phyloP scores from a whole-genome alignment of 2,329 filamentous ascomycete genomes.

The Sclerotinia nivalis region DNA sequence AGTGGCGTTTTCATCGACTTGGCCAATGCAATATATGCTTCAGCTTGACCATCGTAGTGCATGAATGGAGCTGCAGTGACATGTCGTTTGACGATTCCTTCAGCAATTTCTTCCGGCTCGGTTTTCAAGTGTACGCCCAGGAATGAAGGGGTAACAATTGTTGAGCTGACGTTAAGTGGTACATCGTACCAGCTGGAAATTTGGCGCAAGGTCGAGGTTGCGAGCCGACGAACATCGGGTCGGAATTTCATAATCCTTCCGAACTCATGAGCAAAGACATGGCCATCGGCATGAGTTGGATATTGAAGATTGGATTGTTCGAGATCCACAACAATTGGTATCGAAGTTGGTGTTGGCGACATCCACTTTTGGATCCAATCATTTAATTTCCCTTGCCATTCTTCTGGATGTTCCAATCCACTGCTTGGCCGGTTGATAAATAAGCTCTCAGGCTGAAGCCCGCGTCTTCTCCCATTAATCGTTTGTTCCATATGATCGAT shows the following conservation, averaged over 20 bases:
- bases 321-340: constrained; percentile 35
- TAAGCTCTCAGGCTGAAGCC: constrained; percentile 35
- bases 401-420: constrained; percentile 32
- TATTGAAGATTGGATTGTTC: constrained; percentile 34
- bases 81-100: constrained; percentile 38
- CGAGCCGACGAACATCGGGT: constrained; percentile 31
- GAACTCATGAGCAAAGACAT: constrained; percentile 33
- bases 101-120: constrained; percentile 25
- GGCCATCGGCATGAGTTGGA: constrained; percentile 33
- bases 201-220: constrained; percentile 29
- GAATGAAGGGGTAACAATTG: constrained; percentile 26
- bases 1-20: constrained; percentile 37
- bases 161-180: constrained; percentile 19
- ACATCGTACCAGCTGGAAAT: constrained; percentile 26
- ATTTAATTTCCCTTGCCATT: constrained; percentile 34
- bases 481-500: constrained; percentile 33
- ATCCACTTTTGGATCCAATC: constrained; percentile 33
- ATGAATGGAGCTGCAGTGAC: constrained; percentile 33
- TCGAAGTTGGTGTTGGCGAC: constrained; percentile 26
- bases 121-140: constrained; percentile 42
- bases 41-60: constrained; percentile 43
- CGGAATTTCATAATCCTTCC: constrained; percentile 35
- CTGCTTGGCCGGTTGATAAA: constrained; percentile 28
- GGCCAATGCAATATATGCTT: constrained; percentile 44
- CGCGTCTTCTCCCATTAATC: constrained; percentile 26